A percentile compares a stretch with the other conserved stretches of the same genome.
These are phyloP conservation scores for Penicillium cosmopolitanum DNA, from an alignment of 495 filamentous ascomycete species.

Conservation along the genomic window DNA sequence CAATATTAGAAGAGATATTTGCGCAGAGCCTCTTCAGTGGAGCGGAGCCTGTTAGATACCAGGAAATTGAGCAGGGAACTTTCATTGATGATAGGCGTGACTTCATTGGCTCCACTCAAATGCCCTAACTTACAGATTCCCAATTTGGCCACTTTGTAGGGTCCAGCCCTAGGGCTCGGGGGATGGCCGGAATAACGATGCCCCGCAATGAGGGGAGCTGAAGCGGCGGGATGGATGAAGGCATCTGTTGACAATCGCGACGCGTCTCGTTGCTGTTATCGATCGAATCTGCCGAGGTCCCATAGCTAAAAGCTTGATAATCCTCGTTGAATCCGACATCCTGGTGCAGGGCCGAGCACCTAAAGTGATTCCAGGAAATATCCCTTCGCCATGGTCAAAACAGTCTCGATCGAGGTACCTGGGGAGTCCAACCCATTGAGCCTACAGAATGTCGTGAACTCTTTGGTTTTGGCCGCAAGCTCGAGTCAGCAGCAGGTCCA, in stretches of 20 bases:
- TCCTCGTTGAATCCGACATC: neutral
- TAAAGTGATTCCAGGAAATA: neutral
- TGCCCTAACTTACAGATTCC: slow-evolving; percentile 28
- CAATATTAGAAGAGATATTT: neutral
- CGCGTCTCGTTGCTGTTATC: slow-evolving; percentile 1
- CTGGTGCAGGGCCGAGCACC: neutral
- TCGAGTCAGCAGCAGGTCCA: slow-evolving; percentile 74
- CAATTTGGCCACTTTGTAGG: slow-evolving; percentile 24
- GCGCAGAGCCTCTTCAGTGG: neutral
- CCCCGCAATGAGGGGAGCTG: slow-evolving; percentile 38
- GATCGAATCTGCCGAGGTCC: neutral
- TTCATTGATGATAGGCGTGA: slow-evolving; percentile 13
- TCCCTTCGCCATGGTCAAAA: slow-evolving; percentile 37
- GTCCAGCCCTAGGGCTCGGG: slow-evolving; percentile 39
- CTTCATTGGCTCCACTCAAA: slow-evolving; percentile 27
- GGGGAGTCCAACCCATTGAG: slow-evolving; percentile 66
- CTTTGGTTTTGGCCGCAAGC: slow-evolving; percentile 73
- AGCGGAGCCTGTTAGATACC: neutral
- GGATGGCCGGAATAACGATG: slow-evolving; percentile 28
- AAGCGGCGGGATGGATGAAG: slow-evolving; percentile 5
- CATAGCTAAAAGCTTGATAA: neutral
- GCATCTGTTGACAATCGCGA: slow-evolving; percentile 10
- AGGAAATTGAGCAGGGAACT: slow-evolving; percentile 4
- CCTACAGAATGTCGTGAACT: slow-evolving; percentile 69
- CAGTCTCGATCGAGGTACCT: slow-evolving; percentile 51